Conservation (phyloP, 176 grass and related monocot genomes). For the Melocanna baccifera region DNA sequence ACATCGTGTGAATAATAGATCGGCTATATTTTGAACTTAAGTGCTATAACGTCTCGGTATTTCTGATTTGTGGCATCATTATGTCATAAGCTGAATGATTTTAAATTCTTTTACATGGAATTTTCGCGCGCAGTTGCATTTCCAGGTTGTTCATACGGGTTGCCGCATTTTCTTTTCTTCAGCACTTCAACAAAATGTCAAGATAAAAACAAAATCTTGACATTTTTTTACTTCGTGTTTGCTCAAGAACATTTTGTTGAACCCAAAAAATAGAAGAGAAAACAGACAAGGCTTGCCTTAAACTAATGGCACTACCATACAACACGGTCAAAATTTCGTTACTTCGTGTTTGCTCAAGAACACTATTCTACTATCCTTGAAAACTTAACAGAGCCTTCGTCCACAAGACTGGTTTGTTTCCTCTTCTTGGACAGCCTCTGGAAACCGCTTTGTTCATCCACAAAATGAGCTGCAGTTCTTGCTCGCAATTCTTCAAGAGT, state of each 20-base stretch:
- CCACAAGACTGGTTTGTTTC: conserved; percentile 57
- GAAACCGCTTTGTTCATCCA: conserved; percentile 63
- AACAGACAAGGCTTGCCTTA: not conserved
- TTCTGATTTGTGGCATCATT: not conserved
- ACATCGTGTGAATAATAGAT: not conserved
- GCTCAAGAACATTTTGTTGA: too few species aligned
- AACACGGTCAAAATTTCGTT: conserved; percentile 25
- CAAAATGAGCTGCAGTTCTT: conserved; percentile 75
- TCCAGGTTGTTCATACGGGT: not conserved
- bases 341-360: not conserved
- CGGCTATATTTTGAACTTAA: not conserved
- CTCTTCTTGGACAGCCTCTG: conserved; percentile 72
- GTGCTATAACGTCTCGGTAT: not conserved
- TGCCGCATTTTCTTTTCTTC: not conserved
- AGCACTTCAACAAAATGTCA: not conserved
- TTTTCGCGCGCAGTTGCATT: not conserved
- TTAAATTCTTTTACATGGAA: not conserved
- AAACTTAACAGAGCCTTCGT: conserved; percentile 65
- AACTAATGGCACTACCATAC: not conserved
- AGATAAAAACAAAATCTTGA: not conserved
- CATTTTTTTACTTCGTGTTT: too few species aligned
- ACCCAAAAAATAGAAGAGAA: not conserved
- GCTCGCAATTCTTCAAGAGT: conserved; percentile 85
- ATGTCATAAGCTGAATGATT: not conserved
- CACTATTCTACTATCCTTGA: conserved; percentile 65